Base-by-base conservation (phyloP, 371 early-diverging fungal genomes). In the Funneliformis caledonium region DNA sequence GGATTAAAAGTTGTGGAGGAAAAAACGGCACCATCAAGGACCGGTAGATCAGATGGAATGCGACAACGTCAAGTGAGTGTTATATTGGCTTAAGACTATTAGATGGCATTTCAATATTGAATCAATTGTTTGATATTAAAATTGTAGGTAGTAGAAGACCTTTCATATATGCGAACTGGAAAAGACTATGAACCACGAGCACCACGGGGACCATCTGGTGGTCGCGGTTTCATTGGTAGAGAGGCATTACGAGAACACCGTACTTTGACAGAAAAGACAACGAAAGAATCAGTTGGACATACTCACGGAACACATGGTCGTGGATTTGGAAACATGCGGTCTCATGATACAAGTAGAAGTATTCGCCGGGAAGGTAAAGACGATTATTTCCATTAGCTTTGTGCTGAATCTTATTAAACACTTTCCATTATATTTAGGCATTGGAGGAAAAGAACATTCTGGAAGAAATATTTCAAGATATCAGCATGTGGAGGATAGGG, bases 1-100 rank as follows among this genome's bases (percentile, higher is more conserved):
- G 88, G 88, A 42, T 79, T 88, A 45, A 89, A 88, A 81, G 73
- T 82, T 22, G 84, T 83, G 19, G 87, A 87, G 62, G 69, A 72
- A 45, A 72, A 43, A 45, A 37, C 64, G 43, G 31, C 37, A 22
- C 47, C 65, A 8, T 2, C 69, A 33, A 65, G 78, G 33, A 7
- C 78, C 19, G 59, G 52, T 69, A 78, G 78, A 60, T 52, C 81
- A 31, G 81, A 64, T 26, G 61, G 77, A 48, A 31, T 56, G 42
- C 65, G 73, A 43, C 60, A 68, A 61, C 79, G 72, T 33, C 79
- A 82, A 80, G 82, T 80, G 37, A 72, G 80, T 56, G 10, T 2
- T 11, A 10, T 22, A 43, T 70, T 42, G 47, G 79, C 43, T 10
- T 52, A 47, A 16, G 50, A 48, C 14, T 45, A 26, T 14, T 14